Conservation (phyloP, 495 filamentous ascomycete genomes). For the Neurospora sp. region DNA sequence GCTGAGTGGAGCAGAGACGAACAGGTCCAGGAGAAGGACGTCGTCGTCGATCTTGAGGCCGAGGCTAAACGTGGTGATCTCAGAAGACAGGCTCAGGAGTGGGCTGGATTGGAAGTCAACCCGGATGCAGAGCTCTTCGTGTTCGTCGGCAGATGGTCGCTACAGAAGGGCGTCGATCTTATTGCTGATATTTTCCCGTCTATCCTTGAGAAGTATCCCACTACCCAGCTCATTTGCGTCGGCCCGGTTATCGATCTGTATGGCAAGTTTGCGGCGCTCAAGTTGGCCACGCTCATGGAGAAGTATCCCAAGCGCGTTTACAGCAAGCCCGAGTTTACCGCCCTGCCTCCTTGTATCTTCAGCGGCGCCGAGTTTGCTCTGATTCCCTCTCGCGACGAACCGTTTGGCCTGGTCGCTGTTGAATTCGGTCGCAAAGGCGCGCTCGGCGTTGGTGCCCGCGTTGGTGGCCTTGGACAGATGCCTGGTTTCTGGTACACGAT, state of each 20-base stretch:
- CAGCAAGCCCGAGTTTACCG: slow-evolving; percentile 63
- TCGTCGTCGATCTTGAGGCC: slow-evolving; percentile 43
- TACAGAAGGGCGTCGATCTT: slow-evolving; percentile 69
- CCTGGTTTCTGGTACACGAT: slow-evolving; percentile 62
- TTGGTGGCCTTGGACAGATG: slow-evolving; percentile 63
- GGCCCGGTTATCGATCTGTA: slow-evolving; percentile 68
- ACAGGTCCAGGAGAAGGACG: slow-evolving; percentile 30
- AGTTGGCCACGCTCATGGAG: slow-evolving; percentile 58
- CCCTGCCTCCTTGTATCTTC: slow-evolving; percentile 61
- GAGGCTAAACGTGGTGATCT: slow-evolving; percentile 46
- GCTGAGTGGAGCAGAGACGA: slow-evolving; percentile 49
- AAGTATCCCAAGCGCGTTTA: slow-evolving; percentile 60
- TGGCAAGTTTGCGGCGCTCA: slow-evolving; percentile 63
- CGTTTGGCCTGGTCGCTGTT: slow-evolving; percentile 69
- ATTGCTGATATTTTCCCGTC: slow-evolving; percentile 65
- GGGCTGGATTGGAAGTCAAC: slow-evolving; percentile 55
- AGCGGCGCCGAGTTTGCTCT: slow-evolving; percentile 67
- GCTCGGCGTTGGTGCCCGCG: slow-evolving; percentile 58
- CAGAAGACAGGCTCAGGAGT: slow-evolving; percentile 60
- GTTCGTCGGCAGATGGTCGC: slow-evolving; percentile 68
- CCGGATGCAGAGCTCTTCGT: slow-evolving; percentile 62
- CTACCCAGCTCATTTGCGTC: slow-evolving; percentile 57
- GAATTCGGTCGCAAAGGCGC: slow-evolving; percentile 72
- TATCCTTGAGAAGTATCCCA: slow-evolving; percentile 50
- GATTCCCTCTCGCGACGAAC: slow-evolving; percentile 68